Evolutionary conservation across 148 eudicot species (phyloP).

Genomic region (Rhododendron williamsianum): DNA sequence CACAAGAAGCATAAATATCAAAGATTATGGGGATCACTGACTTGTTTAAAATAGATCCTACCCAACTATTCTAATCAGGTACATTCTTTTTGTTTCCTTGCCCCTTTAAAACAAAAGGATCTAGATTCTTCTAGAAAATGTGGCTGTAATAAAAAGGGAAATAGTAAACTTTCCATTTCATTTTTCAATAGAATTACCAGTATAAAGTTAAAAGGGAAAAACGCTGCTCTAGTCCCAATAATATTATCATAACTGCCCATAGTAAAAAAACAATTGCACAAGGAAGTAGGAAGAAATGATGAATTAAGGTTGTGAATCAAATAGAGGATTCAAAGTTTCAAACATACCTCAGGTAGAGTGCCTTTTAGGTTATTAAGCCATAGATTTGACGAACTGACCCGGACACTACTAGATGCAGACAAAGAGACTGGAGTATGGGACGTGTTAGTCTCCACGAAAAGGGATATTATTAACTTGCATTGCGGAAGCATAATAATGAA

Average conservation of each 20-base stretch:
- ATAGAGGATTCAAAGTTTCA: background rate
- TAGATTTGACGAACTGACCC: background rate
- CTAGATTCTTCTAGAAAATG: background rate
- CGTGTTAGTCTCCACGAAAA: background rate
- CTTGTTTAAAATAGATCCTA: background rate
- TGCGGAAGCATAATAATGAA: background rate
- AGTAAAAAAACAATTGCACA: background rate
- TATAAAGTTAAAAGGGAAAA: background rate
- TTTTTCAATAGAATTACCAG: background rate
- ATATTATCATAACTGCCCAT: background rate
- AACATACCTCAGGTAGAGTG: background rate
- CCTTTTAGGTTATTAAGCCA: background rate
- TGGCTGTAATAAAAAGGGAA: background rate
- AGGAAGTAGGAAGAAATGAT: background rate
- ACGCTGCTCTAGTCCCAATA: background rate
- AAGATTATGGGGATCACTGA: background rate
- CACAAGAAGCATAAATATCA: slow-evolving; percentile 5
- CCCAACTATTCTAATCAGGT: background rate
- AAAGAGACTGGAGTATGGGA: background rate
- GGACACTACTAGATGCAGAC: background rate
- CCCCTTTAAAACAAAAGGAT: background rate
- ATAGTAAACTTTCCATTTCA: background rate
- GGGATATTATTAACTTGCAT: background rate
- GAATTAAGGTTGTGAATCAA: background rate
- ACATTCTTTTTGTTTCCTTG: background rate